These are phyloP conservation scores for Candida khao-thaluensis DNA, from an alignment of 805 yeast genomes.

Conservation along the genomic window DNA sequence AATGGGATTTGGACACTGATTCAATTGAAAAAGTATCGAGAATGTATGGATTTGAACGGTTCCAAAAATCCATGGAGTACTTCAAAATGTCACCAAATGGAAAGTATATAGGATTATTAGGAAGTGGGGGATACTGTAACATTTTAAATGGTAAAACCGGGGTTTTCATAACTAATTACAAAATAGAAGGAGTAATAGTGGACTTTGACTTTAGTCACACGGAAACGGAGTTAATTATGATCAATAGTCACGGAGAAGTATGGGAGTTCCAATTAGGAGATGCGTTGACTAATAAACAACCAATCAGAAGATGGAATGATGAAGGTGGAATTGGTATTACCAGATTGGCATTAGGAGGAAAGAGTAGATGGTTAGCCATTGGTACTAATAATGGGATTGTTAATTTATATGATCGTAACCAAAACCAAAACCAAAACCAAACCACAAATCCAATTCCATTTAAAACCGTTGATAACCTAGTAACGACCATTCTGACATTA, in stretches of 20 bases:
- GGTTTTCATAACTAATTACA: conserved; percentile 85
- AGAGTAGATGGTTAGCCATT: conserved; percentile 79
- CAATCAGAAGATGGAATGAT: conserved; percentile 76
- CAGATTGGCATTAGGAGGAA: conserved; percentile 68
- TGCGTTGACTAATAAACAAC: conserved; percentile 30
- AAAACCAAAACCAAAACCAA: no score
- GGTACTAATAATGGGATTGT: conserved; percentile 91
- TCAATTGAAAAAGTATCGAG: conserved; percentile 80
- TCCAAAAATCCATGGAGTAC: conserved; percentile 84
- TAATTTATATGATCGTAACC: conserved; percentile 72
- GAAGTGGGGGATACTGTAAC: conserved; percentile 90
- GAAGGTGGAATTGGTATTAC: conserved; percentile 85
- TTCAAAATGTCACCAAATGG: conserved; percentile 79
- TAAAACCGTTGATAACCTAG: conserved; percentile 71
- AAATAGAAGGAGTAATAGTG: conserved; percentile 80
- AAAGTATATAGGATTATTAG: conserved; percentile 67
- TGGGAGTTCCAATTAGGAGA: conserved; percentile 66
- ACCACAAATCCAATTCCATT: conserved; percentile 37
- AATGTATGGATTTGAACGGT: conserved; percentile 85
- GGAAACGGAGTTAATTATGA: conserved; percentile 47
- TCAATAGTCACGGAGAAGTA: conserved; percentile 79
- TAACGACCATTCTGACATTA: conserved; percentile 74
- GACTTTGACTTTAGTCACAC: conserved; percentile 71
- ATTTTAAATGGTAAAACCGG: conserved; percentile 73
- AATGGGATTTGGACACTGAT: conserved; percentile 79